Evolutionary conservation across 225 moss, liverwort and hornwort genomes (phyloP), one percentile per base, ranked within the genome.

Genomic region (Physcomitrium patens): DNA sequence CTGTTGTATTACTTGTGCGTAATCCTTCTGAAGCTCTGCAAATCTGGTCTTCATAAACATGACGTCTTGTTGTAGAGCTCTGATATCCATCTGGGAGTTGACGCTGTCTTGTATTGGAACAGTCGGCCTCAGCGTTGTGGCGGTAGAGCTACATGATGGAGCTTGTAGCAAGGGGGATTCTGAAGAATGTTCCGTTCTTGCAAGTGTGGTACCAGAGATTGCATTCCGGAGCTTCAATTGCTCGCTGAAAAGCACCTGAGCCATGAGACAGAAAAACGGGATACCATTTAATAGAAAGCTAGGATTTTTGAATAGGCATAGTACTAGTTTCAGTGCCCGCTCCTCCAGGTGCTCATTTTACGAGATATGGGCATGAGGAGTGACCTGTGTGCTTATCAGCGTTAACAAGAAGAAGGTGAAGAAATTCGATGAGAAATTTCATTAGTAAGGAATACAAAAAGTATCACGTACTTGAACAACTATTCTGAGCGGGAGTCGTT

Each of bases 21-120:
- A 91, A 70, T 96, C 95, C 70, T 93, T 89, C 70, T 93, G 95
- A 19, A 96, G 77, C 68, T 91, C 93, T 45, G 90, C 83, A 75
- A 96, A 96, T 59, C 87, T 89, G 24, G 91, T 90, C 64, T 91
- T 96, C 95, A 96, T 96, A 46, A 88, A 88, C 88, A 93, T 86
- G 15, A 96, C 91, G 66, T 96, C 95, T 3, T 88, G 91, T 51
- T 90, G 88, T 19, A 96, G 73, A 3, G 86, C 89, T 65, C 83
- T 78, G 51, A 96, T 90, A 62, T 96, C 95, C 79, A 85, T 82
- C 70, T 96, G 91, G 24, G 80, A 68, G 81, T 78, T 84, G 1
- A 81, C 77, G 45, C 80, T 82, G 47, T 94, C 80, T 76, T 78
- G 80, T 14, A 63, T 28, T 11, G 85, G 68, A 67, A 53, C 49